Base-by-base conservation (phyloP, 495 filamentous ascomycete genomes). In the Aspergillus avenaceus region DNA sequence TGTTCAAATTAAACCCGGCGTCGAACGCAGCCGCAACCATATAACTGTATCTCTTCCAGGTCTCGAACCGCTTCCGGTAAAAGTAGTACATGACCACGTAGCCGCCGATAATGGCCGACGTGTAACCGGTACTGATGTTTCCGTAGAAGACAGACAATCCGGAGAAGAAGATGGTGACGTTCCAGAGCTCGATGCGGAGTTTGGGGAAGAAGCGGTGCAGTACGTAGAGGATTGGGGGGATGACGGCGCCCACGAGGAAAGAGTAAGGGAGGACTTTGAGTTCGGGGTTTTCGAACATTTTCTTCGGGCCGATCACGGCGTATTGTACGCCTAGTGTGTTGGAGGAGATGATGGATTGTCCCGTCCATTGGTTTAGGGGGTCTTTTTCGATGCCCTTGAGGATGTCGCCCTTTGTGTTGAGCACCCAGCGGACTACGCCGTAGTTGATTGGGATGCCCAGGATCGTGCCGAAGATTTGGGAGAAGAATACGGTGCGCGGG, bases 11-110 rank as follows among this genome's bases (percentile, higher is more conserved):
- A 50, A 80, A 83, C 1, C 75, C 78, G 3, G 78, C 75, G 63
- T 81, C 80, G 50, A 81, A 78, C 2, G 78, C 77, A 2, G 79
- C 78, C 2, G 76, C 78, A 19, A 80, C 53, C 34, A 81, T 66
- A 45, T 78, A 82, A 47, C 79, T 81, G 52, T 80, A 83, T 24
- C 72, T 63, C 42, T 75, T 72, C 79, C 79, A 82, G 16, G 79
- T 66, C 50, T 79, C 71, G 40, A 81, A 81, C 5, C 73, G 67
- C 25, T 70, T 66, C 1, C 76, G 59, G 43, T 76, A 79, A 2
- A 70, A 73, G 66, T 69, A 76, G 52, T 67, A 79, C 77, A 82
- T 83, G 36, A 77, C 72, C 36, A 81, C 64, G 47, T 76, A 81
- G 0, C 75, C 79, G 22, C 79, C 80, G 36, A 82, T 73, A 53